Evolutionary conservation across 371 early-diverging fungal species (phyloP).

Genomic region (Mucor mucedo): DNA sequence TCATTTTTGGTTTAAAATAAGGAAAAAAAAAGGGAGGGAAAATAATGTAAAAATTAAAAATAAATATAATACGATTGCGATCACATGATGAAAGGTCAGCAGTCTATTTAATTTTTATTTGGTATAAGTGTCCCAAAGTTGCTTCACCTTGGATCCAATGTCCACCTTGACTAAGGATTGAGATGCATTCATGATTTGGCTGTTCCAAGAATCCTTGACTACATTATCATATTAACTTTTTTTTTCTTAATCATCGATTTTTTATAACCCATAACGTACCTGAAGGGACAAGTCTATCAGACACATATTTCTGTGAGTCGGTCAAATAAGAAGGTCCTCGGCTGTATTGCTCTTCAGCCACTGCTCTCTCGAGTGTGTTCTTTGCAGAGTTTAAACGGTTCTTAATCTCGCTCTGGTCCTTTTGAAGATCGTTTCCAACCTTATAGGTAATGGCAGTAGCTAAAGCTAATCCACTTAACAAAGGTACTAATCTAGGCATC

Average conservation of each 20-base stretch:
- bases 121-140: slow-evolving; percentile 34
- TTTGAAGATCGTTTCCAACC: slow-evolving; percentile 18
- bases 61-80: slow-evolving; percentile 6
- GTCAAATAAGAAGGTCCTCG: slow-evolving; percentile 17
- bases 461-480: slow-evolving; percentile 29
- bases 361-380: slow-evolving; percentile 27
- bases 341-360: slow-evolving; percentile 16
- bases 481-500: slow-evolving; percentile 35
- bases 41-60: not conserved
- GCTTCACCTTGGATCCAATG: slow-evolving; percentile 30
- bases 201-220: slow-evolving; percentile 52
- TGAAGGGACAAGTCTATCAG: slow-evolving; percentile 34
- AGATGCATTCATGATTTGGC: slow-evolving; percentile 44
- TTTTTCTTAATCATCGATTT: too few relatives aligned
- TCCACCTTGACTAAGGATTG: slow-evolving; percentile 42
- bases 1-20: not conserved
- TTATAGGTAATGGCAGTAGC: slow-evolving; percentile 30
- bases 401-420: slow-evolving; percentile 29
- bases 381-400: slow-evolving; percentile 26
- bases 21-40: slow-evolving; percentile 1
- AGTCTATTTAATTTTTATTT: slow-evolving; percentile 11
- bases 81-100: slow-evolving; percentile 15
- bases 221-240: not conserved
- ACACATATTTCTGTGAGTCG: slow-evolving; percentile 34
- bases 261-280: slow-evolving; percentile 17